Evolutionary conservation across 2,329 filamentous ascomycete species (phyloP).

Genomic region (Aureobasidium uvarum): DNA sequence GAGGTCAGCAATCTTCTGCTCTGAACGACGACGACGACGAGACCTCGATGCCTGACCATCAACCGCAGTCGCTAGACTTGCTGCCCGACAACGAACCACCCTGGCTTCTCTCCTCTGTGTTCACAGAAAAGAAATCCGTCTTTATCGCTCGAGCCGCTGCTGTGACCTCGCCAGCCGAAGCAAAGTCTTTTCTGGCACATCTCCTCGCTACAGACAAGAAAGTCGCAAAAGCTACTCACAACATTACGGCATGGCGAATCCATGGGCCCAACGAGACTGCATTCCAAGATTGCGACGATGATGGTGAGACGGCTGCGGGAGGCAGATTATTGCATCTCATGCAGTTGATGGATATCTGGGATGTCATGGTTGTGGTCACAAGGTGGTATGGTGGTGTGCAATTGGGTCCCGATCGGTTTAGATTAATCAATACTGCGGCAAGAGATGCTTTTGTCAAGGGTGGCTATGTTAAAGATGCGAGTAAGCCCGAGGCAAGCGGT

Average conservation of each 20-base stretch:
- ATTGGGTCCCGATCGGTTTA: conserved; percentile 83
- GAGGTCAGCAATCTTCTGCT: conserved; percentile 32
- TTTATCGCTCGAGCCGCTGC: conserved; percentile 76
- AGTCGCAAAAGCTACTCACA: conserved; percentile 84
- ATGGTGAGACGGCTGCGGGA: conserved; percentile 91
- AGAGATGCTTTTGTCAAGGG: conserved; percentile 80
- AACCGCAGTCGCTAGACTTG: conserved; percentile 36
- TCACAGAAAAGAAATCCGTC: conserved; percentile 80
- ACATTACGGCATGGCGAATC: conserved; percentile 93
- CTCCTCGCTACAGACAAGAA: conserved; percentile 80
- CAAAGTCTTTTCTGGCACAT: conserved; percentile 67
- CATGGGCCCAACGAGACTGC: conserved; percentile 50
- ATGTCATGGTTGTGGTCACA: conserved; percentile 87
- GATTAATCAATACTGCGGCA: conserved; percentile 82
- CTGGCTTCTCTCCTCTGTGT: conserved; percentile 72
- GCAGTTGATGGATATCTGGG: conserved; percentile 93
- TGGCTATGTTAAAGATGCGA: conserved; percentile 62
- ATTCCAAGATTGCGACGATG: conserved; percentile 95
- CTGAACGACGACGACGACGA: not conserved
- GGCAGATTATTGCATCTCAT: conserved; percentile 81
- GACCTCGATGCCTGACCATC: conserved; percentile 35
- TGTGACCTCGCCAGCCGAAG: conserved; percentile 69
- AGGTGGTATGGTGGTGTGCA: conserved; percentile 94
- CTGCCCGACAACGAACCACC: conserved; percentile 48
- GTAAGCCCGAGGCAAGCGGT: conserved; percentile 33